A percentile compares a stretch with the other conserved stretches of the same genome.
These are phyloP conservation scores for Apophysomyces variabilis DNA, from an alignment of 371 early-diverging fungal genomes.

Conservation along the genomic window DNA sequence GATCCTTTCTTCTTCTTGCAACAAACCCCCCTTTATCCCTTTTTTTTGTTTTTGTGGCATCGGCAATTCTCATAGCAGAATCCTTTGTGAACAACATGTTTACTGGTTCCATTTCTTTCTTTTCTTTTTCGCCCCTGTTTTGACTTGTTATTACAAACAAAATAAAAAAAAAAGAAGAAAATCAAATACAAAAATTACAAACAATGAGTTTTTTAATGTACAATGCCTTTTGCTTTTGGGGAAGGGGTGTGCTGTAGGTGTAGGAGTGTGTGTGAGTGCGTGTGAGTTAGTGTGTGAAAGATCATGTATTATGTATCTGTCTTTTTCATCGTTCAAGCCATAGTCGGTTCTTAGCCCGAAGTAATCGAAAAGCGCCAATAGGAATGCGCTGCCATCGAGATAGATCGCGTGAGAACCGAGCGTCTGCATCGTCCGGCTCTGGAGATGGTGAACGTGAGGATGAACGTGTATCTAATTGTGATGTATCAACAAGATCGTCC, in stretches of 20 bases:
- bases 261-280: no score
- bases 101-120: no score
- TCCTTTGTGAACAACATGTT: no score
- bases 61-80: no score
- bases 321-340: slow-evolving; percentile 46
- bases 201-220: background rate
- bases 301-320: no score
- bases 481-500: slow-evolving; percentile 66
- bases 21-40: no score
- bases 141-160: no score
- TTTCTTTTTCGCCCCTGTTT: no score
- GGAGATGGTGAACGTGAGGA: slow-evolving; percentile 60
- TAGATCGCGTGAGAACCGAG: slow-evolving; percentile 53
- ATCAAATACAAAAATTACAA: background rate
- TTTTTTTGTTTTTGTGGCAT: no score
- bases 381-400: slow-evolving; percentile 67
- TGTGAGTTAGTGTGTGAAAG: no score
- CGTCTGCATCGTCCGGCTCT: slow-evolving; percentile 41
- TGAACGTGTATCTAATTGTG: slow-evolving; percentile 55
- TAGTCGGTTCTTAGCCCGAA: slow-evolving; percentile 47
- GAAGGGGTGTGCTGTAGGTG: no score
- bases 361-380: slow-evolving; percentile 61
- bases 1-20: no score
- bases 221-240: background rate
- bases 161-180: background rate